Evolutionary conservation across 75 land plant genomes (phyloP).

Genomic region (Pinus taeda): DNA sequence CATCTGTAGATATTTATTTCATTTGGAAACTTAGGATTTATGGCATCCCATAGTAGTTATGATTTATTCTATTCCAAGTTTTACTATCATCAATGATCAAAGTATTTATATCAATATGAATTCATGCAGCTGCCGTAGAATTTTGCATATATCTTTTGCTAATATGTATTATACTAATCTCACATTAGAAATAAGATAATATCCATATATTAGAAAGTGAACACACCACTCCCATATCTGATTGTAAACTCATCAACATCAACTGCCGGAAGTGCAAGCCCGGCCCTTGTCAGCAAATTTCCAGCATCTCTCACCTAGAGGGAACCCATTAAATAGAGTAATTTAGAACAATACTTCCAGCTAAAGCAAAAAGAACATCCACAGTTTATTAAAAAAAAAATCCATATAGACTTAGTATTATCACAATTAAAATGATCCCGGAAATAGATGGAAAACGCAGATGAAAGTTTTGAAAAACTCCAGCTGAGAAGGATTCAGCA

Average conservation of each 20-base stretch:
- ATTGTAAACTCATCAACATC: conserved; percentile 86
- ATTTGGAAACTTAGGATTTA: too few relatives aligned
- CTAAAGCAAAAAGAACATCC: too few relatives aligned
- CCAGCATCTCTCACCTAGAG: conserved; percentile 95
- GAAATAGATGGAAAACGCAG: neutral
- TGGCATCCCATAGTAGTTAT: too few relatives aligned
- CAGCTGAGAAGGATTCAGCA: neutral
- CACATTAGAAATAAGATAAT: neutral
- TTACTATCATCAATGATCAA: neutral
- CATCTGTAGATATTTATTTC: too few relatives aligned
- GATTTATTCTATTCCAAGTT: too few relatives aligned
- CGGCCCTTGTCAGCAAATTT: conserved; percentile 83
- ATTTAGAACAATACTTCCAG: too few relatives aligned
- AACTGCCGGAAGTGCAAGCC: conserved; percentile 85
- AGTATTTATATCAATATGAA: neutral
- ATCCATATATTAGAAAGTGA: neutral
- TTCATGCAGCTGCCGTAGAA: neutral
- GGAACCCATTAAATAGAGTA: too few relatives aligned
- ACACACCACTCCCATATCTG: conserved; percentile 68
- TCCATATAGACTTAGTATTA: neutral
- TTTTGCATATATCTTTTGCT: neutral
- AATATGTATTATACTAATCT: neutral
- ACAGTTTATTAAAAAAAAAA: too few relatives aligned
- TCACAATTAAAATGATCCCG: too few relatives aligned
- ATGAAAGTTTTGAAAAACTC: neutral